These are phyloP conservation scores for Borealophlyctis nickersoniae DNA, from an alignment of 192 early-diverging fungal species.

Conservation along the genomic window DNA sequence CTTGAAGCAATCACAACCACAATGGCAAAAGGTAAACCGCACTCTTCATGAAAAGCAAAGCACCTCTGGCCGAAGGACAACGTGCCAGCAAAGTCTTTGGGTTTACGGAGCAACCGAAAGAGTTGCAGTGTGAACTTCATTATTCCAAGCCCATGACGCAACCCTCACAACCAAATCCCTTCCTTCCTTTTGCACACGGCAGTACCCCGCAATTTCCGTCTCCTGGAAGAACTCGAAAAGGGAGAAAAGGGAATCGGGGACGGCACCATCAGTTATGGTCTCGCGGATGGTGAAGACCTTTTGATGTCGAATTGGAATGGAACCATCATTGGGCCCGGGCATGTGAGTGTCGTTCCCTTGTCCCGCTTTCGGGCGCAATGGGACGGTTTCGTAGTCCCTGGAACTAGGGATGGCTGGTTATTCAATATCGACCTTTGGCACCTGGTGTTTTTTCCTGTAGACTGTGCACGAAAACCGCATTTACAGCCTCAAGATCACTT, in stretches of 20 bases:
- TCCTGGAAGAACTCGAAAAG: slow-evolving; percentile 95
- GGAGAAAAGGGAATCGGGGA: slow-evolving; percentile 95
- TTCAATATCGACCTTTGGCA: too few relatives aligned
- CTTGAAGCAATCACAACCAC: too few relatives aligned
- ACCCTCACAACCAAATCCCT: not conserved
- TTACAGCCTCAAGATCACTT: slow-evolving; percentile 81
- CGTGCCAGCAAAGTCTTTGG: too few relatives aligned
- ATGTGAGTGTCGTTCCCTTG: slow-evolving; percentile 60
- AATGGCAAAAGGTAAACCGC: too few relatives aligned
- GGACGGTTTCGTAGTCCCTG: too few relatives aligned
- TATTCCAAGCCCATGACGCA: too few relatives aligned
- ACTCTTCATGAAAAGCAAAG: too few relatives aligned
- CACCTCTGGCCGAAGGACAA: too few relatives aligned
- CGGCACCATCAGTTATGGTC: slow-evolving; percentile 89
- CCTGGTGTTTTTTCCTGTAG: slow-evolving; percentile 49
- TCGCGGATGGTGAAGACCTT: slow-evolving; percentile 76
- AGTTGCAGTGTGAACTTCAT: too few relatives aligned
- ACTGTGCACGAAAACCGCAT: slow-evolving; percentile 96
- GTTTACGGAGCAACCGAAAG: too few relatives aligned
- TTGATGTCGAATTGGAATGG: slow-evolving; percentile 88
- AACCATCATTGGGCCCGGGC: slow-evolving; percentile 83
- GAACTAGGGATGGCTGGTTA: too few relatives aligned
- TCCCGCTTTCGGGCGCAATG: too few relatives aligned
- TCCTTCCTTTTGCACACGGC: not conserved
- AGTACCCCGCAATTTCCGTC: slow-evolving; percentile 96